Evolutionary conservation across 495 filamentous ascomycete species (phyloP), one percentile per base, ranked within the genome.

Genomic region (Xylaria grammica): DNA sequence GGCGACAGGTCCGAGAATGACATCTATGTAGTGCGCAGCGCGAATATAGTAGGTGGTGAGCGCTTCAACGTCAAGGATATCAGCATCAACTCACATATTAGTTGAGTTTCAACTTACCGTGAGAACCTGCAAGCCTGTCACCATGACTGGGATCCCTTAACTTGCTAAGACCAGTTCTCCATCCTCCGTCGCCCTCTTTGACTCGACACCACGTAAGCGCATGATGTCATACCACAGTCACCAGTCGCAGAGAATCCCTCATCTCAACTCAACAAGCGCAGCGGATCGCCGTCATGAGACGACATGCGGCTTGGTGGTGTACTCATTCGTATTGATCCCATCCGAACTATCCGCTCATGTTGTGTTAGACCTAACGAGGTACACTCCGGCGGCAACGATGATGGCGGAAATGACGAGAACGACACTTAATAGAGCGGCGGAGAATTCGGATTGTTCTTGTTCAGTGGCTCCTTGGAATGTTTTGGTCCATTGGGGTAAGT

Each of bases 401-500:
- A 64, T 0, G 20, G 45, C 62, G 15, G 52, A 20, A n/a, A 64
- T 58, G 34, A 64, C 24, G 9, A 64, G 7, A 48, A 64, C 26
- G 30, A 51, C 34, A 30, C 19, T 42, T 8, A 64, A 26, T 6
- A 74, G 50, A 19, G 62, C 63, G 0, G 69, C 69, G 2, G 69
- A 32, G 19, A 69, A 74, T 7, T 64, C 40, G 20, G 55, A 3
- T 38, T 66, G 69, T 1, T 60, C 15, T 7, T 66, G 65, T n/a
- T 62, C 48, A 5, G 67, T 54, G 10, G 62, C 63, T 45, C 67
- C 67, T 57, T 72, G 67, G 57, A 62, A 72, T 13, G 69, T 67
- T 42, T 65, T 72, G 17, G 67, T 70, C 72, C 72, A 74, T 60
- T 63, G 57, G 3, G 72, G 69, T 9, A 74, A 51, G 0, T n/a